Evolutionary conservation across 163 green algal genomes (phyloP), one percentile per base, ranked within the genome.

Genomic region (Coccomyxa subellipsoidea): DNA sequence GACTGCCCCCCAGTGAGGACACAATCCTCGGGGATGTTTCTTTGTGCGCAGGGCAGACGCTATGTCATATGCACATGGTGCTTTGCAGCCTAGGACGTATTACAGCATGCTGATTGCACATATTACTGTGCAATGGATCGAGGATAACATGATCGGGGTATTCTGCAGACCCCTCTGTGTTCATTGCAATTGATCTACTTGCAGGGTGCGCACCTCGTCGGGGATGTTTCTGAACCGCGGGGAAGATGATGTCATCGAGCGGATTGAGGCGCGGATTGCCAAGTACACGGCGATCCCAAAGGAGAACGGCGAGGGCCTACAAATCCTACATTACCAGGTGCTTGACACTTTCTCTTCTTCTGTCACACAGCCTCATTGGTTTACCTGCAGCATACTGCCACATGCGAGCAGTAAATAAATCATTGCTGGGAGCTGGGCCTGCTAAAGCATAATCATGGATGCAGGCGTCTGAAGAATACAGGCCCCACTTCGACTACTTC

Each of bases 221-320:
- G 90, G 90, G 39, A 92, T 81, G 15, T 93, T 92, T 38, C 79
- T 93, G 32, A 66, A 78, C 0, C 35, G 80, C 4, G 77, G 86
- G 10, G 76, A 93, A 32, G 89, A 96, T 84, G 84, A 90, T 12
- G 69, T 94, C 0, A 79, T 96, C 8, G 38, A 70, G 0, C 10
- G 21, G 36, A 92, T 96, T 36, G 93, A 96, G 87, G 81, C 90
- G 38, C 84, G 92, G 36, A 91, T 96, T 77, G 91, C 90, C 0
- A 80, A 84, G 35, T 84, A 91, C 37, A 88, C 84, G 35, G 85
- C 86, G 81, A 79, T 88, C 27, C 84, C 84, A 38, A 79, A 80
- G 76, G 88, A 92, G 34, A 91, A 93, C 39, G 90, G 90, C 0
- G 90, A 93, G 82, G 87, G 85, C 8, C 77, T 93, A 37, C 83